Evolutionary conservation across 805 yeast species (phyloP), one percentile per base, ranked within the genome.

Genomic region (Kluyveromyces aestuarii): DNA sequence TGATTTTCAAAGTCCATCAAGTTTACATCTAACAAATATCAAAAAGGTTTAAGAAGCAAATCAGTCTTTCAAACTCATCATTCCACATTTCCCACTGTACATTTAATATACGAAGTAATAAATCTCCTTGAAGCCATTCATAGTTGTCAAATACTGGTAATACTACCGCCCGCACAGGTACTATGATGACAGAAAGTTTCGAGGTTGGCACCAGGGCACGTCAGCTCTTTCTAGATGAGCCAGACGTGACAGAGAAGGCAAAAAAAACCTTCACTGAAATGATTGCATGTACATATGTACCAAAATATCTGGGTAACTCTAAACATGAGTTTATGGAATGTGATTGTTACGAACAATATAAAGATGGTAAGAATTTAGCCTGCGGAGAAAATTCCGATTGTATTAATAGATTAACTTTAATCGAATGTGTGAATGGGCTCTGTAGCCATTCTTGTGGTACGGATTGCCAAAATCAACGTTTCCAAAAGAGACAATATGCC

Each of bases 381-480:
- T 91, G 99, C 74, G 87, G 81, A 35, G 87, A 84, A 30, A 81
- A 82, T 53, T 83, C 93, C 14, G 89, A 84, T 63, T 91, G 99
- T 75, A 89, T 93, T 58, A 91, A 91, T 67, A 71, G 98, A 46
- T 76, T 89, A 46, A 93, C 98, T 0, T 84, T 89, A 38, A 89
- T 91, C 44, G 99, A 91, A 67, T 91, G 99, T 76, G 76, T 81
- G 2, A 79, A 83, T 60, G 84, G 74, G 17, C 72, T 74, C 44
- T 78, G 87, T 59, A 68, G 74, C 14, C 45, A 43, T 33, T 50
- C 67, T 6, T 91, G 98, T 66, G 96, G 96, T 33, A 71, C 73
- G 27, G 72, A 76, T 58, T 91, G 99, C 69, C 81, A 75, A 53
- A 91, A 91, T 64, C 96, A 89, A 64, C 69, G 98, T 50, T 91